Percentiles rank a stretch among this genome's conserved stretches.
Evolutionary conservation across 495 filamentous ascomycete species (phyloP).

Genomic region (Beverwykella pulmonaria): DNA sequence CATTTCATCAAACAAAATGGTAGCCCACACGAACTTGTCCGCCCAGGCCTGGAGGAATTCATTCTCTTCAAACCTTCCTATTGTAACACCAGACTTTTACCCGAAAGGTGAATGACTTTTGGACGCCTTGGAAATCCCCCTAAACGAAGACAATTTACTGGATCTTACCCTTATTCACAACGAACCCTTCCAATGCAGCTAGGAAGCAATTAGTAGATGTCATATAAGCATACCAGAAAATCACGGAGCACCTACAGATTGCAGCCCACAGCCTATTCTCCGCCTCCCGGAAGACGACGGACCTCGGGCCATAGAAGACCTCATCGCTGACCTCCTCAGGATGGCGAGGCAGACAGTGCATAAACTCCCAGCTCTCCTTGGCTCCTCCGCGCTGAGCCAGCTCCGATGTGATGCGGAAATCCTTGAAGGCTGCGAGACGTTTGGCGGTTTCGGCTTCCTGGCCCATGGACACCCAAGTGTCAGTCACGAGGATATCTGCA

Average conservation of each 20-base stretch:
- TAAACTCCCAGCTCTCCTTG: conserved; percentile 90
- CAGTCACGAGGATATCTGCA: conserved; percentile 89
- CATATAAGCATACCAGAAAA: background rate
- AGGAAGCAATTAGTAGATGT: conserved; percentile 1
- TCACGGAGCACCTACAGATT: conserved; percentile 54
- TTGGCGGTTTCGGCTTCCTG: conserved; percentile 82
- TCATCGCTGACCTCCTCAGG: conserved; percentile 91
- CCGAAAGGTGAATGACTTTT: background rate
- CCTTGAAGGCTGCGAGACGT: conserved; percentile 77
- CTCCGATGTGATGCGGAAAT: conserved; percentile 85
- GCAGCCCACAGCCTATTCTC: conserved; percentile 94
- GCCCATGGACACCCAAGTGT: conserved; percentile 98
- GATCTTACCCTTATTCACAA: conserved; percentile 84
- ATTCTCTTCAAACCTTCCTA: too few species aligned
- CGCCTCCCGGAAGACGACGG: conserved; percentile 87
- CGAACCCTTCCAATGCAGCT: conserved; percentile 84
- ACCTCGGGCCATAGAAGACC: conserved; percentile 82
- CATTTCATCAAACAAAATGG: too few species aligned
- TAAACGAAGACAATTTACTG: background rate
- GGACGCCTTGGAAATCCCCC: background rate
- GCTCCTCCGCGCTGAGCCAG: conserved; percentile 83
- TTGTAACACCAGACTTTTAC: background rate
- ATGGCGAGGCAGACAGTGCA: conserved; percentile 97
- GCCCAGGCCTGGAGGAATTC: too few species aligned
- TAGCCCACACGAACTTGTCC: too few species aligned